These are phyloP conservation scores for Verticillium klebahnii DNA, from an alignment of 2,329 filamentous ascomycete genomes.

Conservation along the genomic window DNA sequence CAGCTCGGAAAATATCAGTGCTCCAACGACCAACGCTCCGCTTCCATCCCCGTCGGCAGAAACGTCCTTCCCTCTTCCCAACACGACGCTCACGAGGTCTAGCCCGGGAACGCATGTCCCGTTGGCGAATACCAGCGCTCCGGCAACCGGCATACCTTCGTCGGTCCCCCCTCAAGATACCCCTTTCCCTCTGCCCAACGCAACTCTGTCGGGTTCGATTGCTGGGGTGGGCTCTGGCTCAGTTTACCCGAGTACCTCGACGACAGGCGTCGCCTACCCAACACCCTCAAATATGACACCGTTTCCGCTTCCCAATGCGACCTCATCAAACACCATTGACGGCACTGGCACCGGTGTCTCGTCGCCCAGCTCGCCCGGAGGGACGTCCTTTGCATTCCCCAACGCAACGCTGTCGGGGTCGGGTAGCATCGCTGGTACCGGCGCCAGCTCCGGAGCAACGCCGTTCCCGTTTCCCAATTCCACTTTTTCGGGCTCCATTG, in stretches of 20 bases:
- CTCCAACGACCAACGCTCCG: background rate
- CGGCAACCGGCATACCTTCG: background rate
- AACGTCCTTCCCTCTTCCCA: background rate
- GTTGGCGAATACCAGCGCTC: background rate
- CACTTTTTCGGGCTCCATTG: background rate
- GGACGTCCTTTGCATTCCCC: too few relatives aligned
- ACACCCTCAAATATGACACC: background rate
- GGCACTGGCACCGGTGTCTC: background rate
- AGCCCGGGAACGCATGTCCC: background rate
- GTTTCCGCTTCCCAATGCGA: too few relatives aligned
- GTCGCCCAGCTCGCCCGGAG: too few relatives aligned
- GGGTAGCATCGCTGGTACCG: background rate
- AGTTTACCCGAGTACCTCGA: background rate
- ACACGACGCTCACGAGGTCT: background rate
- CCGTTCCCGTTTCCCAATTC: background rate
- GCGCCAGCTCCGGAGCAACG: background rate
- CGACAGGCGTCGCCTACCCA: background rate
- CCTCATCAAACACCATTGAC: background rate
- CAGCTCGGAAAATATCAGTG: background rate
- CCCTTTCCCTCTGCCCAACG: background rate
- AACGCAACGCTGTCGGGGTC: background rate
- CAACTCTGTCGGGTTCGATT: background rate
- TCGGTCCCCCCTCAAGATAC: background rate
- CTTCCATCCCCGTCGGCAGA: too few relatives aligned
- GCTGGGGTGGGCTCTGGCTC: background rate